Percentiles rank a stretch among this genome's conserved stretches.
Conservation (phyloP, 2,329 filamentous ascomycete species). For the Colletotrichum euphorbiae region DNA sequence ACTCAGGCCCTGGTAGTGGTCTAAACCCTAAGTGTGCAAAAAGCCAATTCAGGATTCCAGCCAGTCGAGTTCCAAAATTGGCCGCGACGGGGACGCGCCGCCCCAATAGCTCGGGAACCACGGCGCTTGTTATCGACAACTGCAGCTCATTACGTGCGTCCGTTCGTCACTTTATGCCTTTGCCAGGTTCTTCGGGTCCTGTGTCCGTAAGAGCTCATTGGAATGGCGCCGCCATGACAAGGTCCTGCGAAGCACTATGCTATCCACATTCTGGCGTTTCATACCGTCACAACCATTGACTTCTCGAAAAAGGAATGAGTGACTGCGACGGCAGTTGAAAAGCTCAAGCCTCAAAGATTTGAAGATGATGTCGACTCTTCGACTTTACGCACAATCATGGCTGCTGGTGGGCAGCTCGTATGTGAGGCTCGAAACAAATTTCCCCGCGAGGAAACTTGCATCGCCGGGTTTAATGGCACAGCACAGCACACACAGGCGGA, state of each 20-base stretch:
- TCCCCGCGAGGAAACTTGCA: neutral
- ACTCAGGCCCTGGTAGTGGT: no score
- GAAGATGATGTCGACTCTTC: neutral
- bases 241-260: neutral
- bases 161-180: neutral
- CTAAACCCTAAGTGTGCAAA: no score
- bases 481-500: conserved; percentile 5
- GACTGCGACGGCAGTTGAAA: neutral
- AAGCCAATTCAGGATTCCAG: neutral
- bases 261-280: neutral
- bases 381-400: neutral
- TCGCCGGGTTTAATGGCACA: neutral
- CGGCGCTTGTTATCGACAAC: neutral
- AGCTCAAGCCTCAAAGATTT: neutral
- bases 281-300: neutral
- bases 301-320: neutral
- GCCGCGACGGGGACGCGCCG: neutral
- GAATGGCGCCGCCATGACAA: neutral
- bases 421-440: conserved; percentile 20
- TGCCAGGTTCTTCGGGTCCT: neutral
- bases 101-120: neutral
- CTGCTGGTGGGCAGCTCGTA: neutral
- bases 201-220: neutral
- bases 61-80: neutral
- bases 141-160: neutral